phyloP scores from a whole-genome alignment of 2,329 filamentous ascomycete species.

The Fusarium torreyae region DNA sequence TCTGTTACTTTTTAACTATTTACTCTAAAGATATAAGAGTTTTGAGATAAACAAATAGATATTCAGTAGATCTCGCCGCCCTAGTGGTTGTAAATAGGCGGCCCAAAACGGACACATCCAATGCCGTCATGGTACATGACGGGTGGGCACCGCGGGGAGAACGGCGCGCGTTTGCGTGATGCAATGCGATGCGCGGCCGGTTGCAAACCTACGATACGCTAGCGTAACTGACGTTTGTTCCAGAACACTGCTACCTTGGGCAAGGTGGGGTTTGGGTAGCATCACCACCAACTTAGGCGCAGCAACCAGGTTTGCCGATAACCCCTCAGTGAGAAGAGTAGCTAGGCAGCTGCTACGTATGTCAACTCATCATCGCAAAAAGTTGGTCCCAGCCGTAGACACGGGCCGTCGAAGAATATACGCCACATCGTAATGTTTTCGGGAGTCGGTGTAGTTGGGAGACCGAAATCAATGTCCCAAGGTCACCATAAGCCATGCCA shows the following conservation, averaged over 20 bases:
- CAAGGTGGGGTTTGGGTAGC: slow-evolving; percentile 1
- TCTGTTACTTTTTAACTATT: too few species aligned
- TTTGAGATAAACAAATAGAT: too few species aligned
- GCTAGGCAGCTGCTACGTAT: not conserved
- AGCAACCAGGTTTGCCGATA: slow-evolving; percentile 14
- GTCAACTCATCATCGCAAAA: not conserved
- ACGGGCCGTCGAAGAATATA: not conserved
- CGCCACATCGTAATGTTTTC: not conserved
- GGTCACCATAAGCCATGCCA: slow-evolving; percentile 6
- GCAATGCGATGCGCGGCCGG: slow-evolving; percentile 23
- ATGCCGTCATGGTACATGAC: slow-evolving; percentile 47
- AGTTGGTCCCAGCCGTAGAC: not conserved
- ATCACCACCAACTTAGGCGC: not conserved
- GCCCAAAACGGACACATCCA: slow-evolving; percentile 31
- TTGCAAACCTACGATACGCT: slow-evolving; percentile 27
- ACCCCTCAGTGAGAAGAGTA: not conserved
- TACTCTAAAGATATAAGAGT: too few species aligned
- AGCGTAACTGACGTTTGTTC: slow-evolving; percentile 42
- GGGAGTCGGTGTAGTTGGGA: slow-evolving; percentile 3
- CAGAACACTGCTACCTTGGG: slow-evolving; percentile 42
- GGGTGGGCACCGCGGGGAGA: slow-evolving; percentile 40
- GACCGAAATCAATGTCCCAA: slow-evolving; percentile 5
- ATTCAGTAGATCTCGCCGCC: too few species aligned
- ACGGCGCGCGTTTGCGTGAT: slow-evolving; percentile 33
- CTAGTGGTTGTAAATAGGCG: slow-evolving; percentile 2